Percentiles rank a stretch among this genome's conserved stretches.
Evolutionary conservation across 371 early-diverging fungal genomes (phyloP).

Genomic region (Dinochytrium kinnereticum): DNA sequence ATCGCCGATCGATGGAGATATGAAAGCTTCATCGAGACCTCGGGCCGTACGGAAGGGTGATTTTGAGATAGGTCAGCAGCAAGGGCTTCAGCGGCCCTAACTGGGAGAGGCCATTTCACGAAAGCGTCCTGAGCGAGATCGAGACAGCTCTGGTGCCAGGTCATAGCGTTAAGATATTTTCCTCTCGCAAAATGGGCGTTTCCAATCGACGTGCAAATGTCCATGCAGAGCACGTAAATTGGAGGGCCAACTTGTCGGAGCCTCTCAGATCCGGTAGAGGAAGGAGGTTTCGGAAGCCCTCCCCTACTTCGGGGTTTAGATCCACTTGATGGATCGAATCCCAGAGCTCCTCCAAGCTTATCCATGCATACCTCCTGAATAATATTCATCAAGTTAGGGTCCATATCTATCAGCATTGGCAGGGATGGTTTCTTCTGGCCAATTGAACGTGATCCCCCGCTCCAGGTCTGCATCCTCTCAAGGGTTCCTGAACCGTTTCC

Average conservation of each 20-base stretch:
- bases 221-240: conserved; percentile 16
- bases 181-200: conserved; percentile 14
- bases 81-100: not conserved
- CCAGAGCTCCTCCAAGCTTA: not conserved
- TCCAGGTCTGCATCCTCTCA: conserved; percentile 13
- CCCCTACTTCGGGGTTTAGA: not conserved
- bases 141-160: conserved; percentile 25
- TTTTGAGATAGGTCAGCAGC: not conserved
- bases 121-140: conserved; percentile 24
- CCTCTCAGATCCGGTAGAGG: not conserved
- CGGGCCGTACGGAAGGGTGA: no score
- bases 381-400: not conserved
- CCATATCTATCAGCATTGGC: not conserved
- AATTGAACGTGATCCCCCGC: not conserved
- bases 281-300: not conserved
- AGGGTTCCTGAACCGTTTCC: not conserved
- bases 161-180: not conserved
- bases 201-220: conserved; percentile 18
- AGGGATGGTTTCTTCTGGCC: not conserved
- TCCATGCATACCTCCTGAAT: not conserved
- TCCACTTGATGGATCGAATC: not conserved
- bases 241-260: conserved; percentile 15
- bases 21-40: not conserved
- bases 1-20: conserved; percentile 17
- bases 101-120: conserved; percentile 12